Evolutionary conservation across 257 asterid species (phyloP).

Genomic region (Lithospermum erythrorhizon): DNA sequence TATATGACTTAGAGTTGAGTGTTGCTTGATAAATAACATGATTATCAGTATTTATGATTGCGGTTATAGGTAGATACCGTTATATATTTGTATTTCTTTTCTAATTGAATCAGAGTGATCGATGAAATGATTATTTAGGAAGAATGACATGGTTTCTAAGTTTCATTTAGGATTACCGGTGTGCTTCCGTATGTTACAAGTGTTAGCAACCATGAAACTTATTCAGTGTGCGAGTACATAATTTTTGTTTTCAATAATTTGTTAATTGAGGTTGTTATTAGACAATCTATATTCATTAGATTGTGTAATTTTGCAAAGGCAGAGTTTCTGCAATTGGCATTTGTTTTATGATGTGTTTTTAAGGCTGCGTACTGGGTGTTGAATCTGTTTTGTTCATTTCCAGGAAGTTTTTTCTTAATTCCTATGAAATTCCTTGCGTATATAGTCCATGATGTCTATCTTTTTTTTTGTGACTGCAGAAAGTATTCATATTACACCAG

Average conservation of each 20-base stretch:
- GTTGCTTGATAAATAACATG: no score
- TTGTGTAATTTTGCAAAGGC: background rate
- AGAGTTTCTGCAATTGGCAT: background rate
- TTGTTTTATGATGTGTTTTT: background rate
- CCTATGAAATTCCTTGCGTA: background rate
- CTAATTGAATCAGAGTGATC: no score
- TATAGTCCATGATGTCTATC: background rate
- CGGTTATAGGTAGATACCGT: background rate
- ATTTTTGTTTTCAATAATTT: no score
- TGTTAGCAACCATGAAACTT: background rate
- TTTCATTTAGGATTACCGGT: background rate
- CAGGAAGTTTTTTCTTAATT: background rate
- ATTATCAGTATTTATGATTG: background rate
- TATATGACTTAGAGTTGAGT: no score
- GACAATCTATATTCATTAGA: background rate
- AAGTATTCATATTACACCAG: background rate
- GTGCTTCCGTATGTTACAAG: background rate
- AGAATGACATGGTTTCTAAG: background rate
- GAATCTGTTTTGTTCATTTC: background rate
- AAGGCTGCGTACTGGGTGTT: background rate
- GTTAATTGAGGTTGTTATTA: background rate
- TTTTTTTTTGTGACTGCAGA: background rate
- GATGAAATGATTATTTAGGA: background rate
- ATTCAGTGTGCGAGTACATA: background rate
- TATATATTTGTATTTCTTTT: background rate